Evolutionary conservation across 495 filamentous ascomycete genomes (phyloP).

Genomic region (Tuber magnatum): DNA sequence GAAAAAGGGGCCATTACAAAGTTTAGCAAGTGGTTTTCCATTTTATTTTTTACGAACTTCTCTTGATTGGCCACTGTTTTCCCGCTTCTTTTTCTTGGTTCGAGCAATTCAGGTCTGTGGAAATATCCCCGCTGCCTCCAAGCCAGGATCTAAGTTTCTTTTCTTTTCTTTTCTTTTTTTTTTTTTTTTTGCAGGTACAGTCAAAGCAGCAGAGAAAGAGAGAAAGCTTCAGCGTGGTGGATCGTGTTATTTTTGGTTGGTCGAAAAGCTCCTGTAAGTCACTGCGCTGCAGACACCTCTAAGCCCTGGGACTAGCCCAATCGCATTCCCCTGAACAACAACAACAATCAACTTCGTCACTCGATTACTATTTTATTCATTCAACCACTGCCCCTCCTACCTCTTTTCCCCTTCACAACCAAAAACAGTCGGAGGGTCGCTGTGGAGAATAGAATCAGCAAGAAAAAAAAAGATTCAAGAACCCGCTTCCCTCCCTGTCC

Average conservation of each 20-base stretch:
- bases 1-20: constrained; percentile 3
- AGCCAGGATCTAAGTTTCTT: neutral
- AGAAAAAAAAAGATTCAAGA: constrained; percentile 18
- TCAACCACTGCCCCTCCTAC: constrained; percentile 20
- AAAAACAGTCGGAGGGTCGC: constrained; percentile 25
- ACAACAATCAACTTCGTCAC: constrained; percentile 21
- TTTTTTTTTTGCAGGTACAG: neutral
- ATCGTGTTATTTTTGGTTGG: constrained; percentile 37
- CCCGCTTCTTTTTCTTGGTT: neutral
- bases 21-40: neutral
- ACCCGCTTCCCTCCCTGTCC: constrained; percentile 25
- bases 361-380: constrained; percentile 15
- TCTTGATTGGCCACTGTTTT: neutral
- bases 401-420: constrained; percentile 23
- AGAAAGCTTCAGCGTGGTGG: neutral
- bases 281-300: constrained; percentile 17
- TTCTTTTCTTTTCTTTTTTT: neutral
- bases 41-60: neutral
- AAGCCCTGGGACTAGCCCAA: constrained; percentile 10
- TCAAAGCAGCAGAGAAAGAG: neutral
- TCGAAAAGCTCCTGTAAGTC: constrained; percentile 14
- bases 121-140: neutral
- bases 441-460: constrained; percentile 16
- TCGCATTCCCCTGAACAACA: constrained; percentile 12
- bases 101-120: neutral